Evolutionary conservation across 2,329 filamentous ascomycete species (phyloP), one percentile per base, ranked within the genome.

Genomic region (Albophoma yamanashiensis): DNA sequence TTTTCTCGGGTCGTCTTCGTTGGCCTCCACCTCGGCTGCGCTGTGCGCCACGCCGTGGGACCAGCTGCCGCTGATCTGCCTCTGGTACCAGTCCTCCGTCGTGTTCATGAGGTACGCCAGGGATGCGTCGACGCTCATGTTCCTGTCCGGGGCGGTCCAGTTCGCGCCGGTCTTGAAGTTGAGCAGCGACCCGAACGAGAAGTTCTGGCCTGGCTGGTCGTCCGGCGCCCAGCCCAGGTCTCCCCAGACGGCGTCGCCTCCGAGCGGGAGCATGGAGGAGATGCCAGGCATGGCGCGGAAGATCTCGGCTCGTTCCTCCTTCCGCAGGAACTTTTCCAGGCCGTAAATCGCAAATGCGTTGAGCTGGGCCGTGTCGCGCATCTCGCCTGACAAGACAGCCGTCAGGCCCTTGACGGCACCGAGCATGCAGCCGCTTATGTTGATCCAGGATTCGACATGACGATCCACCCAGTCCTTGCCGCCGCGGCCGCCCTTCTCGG

Each of bases 231-330:
- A 91, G 8, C 87, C 87, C 38, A 83, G 73, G 68, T 96, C 92
- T 20, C 94, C 94, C 94, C 94, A 99, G n/a, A 99, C 87, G 0
- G 89, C 89, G 61, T 96, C 86, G 31, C 94, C 94, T 40, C 94
- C 94, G 53, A 97, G 91, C 7, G 94, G 94, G 1, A 99, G 82
- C 94, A 99, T 99, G 56, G 91, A 94, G 8, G 90, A 95, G 62
- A 97, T 90, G 8, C 94, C 94, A 0, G 94, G 94, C 93, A 99
- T 97, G 53, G 92, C 91, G 58, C 94, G 87, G 78, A 99, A 96
- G 52, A 99, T 88, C 69, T 97, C 92, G 0, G 90, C 92, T 58
- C 94, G 85, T 72, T 99, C 94, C 64, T 92, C 87, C 67, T 89
- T 91, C 67, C 88, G 92, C 55, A 99, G 79, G 71, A 99, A 99